Base-by-base conservation (phyloP, 257 asterid species). In the Scutellaria minor region DNA sequence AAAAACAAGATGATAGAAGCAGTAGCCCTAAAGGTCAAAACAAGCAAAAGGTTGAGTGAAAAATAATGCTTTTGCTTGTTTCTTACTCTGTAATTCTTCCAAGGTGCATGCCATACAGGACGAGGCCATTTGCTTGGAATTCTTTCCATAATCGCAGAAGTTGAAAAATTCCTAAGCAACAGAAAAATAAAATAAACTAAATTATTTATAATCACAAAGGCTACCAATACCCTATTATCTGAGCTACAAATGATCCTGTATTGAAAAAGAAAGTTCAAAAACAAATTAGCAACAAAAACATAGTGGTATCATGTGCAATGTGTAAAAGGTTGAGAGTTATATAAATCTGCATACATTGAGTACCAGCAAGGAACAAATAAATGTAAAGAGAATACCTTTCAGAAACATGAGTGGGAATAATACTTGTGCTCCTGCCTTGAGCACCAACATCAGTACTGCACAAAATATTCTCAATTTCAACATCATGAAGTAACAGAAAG, bases 61-160 rank as follows among this genome's bases (percentile, higher is more conserved):
- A 6, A 45, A 41, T 18, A 18, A 18, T 18, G 18, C 18, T 18
- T 18, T 18, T 18, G 18, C 64, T 55, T 54, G 57, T 27, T 61
- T 75, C 82, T 80, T 79, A 95, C 99, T 87, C 99, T 86, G 81
- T 90, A 95, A 83, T 92, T 95, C 86, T 90, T 95, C 99, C 99
- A 95, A 9, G 98, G 98, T 31, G 96, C 77, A 80, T 60, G 99
- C 98, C 98, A 93, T 35, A 81, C 82, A 58, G 97, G 98, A 62
- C 98, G 96, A 54, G 98, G 98, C 98, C 98, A 91, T 77, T 79
- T 91, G 83, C 98, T 91, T 70, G 98, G 97, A 66, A 93, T 93
- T 81, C 98, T 91, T 83, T 95, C 97, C 98, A 95, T 95, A 52
- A 95, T 88, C 62, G 99, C 99, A 54, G 99, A 88, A 78, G 99